These are phyloP conservation scores for Rhamnella rubrinervis DNA, from an alignment of 331 rosid species.

Conservation along the genomic window DNA sequence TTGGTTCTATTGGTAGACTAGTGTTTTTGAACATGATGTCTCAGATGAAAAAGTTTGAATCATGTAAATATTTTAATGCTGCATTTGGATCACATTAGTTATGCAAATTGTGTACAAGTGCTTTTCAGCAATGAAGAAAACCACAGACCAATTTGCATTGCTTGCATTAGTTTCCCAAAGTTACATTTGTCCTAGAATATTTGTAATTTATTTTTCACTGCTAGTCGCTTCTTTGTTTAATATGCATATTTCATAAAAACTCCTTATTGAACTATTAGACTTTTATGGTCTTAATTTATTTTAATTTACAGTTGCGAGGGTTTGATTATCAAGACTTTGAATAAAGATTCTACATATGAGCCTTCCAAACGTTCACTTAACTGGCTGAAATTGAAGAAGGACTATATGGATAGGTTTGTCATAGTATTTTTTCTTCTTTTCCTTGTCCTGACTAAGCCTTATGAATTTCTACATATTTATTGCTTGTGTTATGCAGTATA, in stretches of 20 bases:
- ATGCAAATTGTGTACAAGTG: not conserved
- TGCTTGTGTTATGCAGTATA: constrained; percentile 51
- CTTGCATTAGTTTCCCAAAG: not conserved
- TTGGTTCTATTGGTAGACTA: constrained; percentile 14
- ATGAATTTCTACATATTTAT: constrained; percentile 21
- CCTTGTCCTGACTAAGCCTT: constrained; percentile 10
- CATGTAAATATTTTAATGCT: constrained; percentile 10
- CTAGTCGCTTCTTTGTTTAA: not conserved
- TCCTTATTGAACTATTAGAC: not conserved
- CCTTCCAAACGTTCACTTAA: constrained; percentile 83
- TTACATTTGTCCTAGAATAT: not conserved
- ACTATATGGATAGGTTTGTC: constrained; percentile 74
- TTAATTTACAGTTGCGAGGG: constrained; percentile 79
- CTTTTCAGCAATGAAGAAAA: constrained; percentile 1
- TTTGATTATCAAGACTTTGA: constrained; percentile 75
- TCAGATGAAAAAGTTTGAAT: constrained; percentile 4
- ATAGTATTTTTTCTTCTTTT: constrained; percentile 7
- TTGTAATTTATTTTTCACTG: not conserved
- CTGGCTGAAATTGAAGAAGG: constrained; percentile 97
- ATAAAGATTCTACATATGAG: constrained; percentile 87
- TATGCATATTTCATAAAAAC: not conserved
- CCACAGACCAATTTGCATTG: not conserved
- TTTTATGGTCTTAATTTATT: constrained; percentile 21
- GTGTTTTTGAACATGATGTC: not conserved
- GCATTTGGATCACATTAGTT: not conserved